Conservation (phyloP, 345 rosid species). For the Geranium brycei region DNA sequence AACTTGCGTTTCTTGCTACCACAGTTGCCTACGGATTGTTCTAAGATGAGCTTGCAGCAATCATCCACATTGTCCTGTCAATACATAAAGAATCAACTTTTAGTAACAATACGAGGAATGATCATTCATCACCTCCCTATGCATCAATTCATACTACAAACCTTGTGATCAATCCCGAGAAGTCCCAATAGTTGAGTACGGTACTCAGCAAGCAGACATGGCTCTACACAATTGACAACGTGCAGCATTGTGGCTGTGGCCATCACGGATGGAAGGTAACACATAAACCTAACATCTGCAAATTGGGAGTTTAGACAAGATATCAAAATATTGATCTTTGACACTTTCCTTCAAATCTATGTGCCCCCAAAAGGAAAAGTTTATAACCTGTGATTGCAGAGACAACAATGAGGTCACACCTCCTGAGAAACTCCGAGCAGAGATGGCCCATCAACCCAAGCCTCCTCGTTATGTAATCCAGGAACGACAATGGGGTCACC, state of each 20-base stretch:
- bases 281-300: slow-evolving; percentile 41
- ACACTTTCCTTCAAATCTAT: background rate
- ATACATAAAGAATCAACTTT: background rate
- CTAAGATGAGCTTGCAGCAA: slow-evolving; percentile 34
- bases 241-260: slow-evolving; percentile 52
- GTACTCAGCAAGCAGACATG: slow-evolving; percentile 26
- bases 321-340: background rate
- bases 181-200: slow-evolving; percentile 31
- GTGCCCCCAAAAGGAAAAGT: background rate
- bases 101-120: background rate
- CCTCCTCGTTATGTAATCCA: slow-evolving; percentile 50
- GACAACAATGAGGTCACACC: slow-evolving; percentile 35
- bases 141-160: slow-evolving; percentile 4
- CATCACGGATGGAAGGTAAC: slow-evolving; percentile 40
- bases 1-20: slow-evolving; percentile 41
- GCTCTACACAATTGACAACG: slow-evolving; percentile 26
- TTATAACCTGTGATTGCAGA: slow-evolving; percentile 35
- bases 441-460: slow-evolving; percentile 42
- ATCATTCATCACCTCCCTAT: background rate
- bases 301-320: background rate
- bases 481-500: slow-evolving; percentile 48
- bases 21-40: slow-evolving; percentile 18
- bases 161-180: slow-evolving; percentile 37
- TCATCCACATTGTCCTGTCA: slow-evolving; percentile 39
- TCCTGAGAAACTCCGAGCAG: slow-evolving; percentile 40